Evolutionary conservation across 2,329 filamentous ascomycete genomes (phyloP).

Genomic region (Beauveria sp.): DNA sequence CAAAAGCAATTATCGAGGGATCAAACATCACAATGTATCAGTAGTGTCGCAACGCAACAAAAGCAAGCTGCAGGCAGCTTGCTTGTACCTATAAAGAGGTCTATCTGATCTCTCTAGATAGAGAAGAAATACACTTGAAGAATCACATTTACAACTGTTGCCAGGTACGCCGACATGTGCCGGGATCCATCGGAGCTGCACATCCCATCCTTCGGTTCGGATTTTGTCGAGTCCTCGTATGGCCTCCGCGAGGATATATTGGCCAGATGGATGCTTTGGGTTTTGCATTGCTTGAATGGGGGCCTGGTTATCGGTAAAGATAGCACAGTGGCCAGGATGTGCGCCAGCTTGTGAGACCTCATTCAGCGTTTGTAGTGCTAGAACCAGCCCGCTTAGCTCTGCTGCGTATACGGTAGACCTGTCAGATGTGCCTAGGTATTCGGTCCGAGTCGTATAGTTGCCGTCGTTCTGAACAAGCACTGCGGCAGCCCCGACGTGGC

Average conservation of each 20-base stretch:
- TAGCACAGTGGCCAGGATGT: slow-evolving; percentile 16
- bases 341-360: slow-evolving; percentile 12
- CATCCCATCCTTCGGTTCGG: slow-evolving; percentile 7
- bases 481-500: too few relatives aligned
- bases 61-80: not conserved
- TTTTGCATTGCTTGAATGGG: slow-evolving; percentile 22
- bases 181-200: slow-evolving; percentile 16
- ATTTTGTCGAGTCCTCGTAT: slow-evolving; percentile 15
- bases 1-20: slow-evolving; percentile 5
- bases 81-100: not conserved
- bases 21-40: not conserved
- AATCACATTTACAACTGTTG: slow-evolving; percentile 12
- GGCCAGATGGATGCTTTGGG: slow-evolving; percentile 20
- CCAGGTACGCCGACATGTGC: slow-evolving; percentile 16
- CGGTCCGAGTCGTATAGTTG: too few relatives aligned
- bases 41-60: not conserved
- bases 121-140: too few relatives aligned
- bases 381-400: slow-evolving; percentile 20
- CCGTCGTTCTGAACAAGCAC: too few relatives aligned
- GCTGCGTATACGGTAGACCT: slow-evolving; percentile 23
- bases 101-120: too few relatives aligned
- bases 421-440: slow-evolving; percentile 19
- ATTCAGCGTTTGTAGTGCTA: slow-evolving; percentile 19
- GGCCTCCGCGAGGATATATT: slow-evolving; percentile 21
- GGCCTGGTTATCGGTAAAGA: slow-evolving; percentile 26